Evolutionary conservation across 148 eudicot species (phyloP), one percentile per base, ranked within the genome.

Genomic region (Oxyria digyna): DNA sequence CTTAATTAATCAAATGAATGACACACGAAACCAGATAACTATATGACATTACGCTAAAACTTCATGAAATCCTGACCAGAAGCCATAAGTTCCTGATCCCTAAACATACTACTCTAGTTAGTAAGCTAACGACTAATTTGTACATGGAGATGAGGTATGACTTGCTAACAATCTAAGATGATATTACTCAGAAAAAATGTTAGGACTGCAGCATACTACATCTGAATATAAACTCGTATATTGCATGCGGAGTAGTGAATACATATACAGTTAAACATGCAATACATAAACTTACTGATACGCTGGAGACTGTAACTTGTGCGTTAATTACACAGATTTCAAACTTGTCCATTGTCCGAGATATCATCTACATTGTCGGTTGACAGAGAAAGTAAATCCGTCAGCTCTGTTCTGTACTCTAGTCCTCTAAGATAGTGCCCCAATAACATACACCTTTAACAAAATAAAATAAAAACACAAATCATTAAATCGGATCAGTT

Each of bases 401-500:
- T 78, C 74, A 92, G 89, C 82, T 92, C 91, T 73, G 81, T 69
- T 43, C 96, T 83, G 66, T 87, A 89, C 76, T 92, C 98, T 3
- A 89, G 87, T 42, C 96, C 94, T 81, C 93, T 84, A 52, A 92
- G 76, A 78, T 92, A 84, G 79, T 92, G 98, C 38, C 98, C 98
- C 78, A 92, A 76, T 75, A 92, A 72, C 98, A 92, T 89, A 74
- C 88, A 92, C 98, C 97, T 89, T 52, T 38, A 26, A 59, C 38
- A 31, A 18, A 26, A 20, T 59, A 29, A 27, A n/a, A n/a, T n/a
- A n/a, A n/a, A n/a, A n/a, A 59, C 3, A 12, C 14, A 27, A 55
- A 50, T 7, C 26, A 55, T 55, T 17, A 55, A 12, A 55, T 26
- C 35, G 3, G 38, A 6, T 35, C 38, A 35, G 38, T 35, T 2